Percentiles rank a stretch among this genome's conserved stretches.
Evolutionary conservation across 2,329 filamentous ascomycete genomes (phyloP).

Genomic region (Ophiostoma pallidulum): DNA sequence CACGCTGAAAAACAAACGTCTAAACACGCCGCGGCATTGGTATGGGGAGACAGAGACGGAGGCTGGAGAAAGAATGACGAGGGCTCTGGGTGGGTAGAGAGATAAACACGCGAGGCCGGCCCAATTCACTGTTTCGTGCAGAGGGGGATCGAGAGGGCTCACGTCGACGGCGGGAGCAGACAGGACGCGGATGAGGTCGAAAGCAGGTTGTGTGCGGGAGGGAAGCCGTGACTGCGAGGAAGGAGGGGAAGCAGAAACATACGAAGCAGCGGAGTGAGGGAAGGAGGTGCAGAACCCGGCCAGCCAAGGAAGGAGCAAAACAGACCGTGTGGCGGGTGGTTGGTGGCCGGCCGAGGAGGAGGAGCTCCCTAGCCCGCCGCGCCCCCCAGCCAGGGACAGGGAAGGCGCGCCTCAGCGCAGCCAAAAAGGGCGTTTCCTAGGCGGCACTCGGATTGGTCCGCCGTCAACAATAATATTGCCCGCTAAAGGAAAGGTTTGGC

Average conservation of each 20-base stretch:
- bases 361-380: conserved; percentile 4
- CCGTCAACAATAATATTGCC: conserved; percentile 19
- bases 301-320: conserved; percentile 6
- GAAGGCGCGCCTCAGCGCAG: conserved; percentile 12
- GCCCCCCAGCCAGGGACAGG: neutral
- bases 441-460: conserved; percentile 17
- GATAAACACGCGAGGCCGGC: conserved; percentile 11
- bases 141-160: too few species aligned
- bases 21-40: conserved; percentile 12
- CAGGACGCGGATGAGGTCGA: conserved; percentile 2
- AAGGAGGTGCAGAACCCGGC: neutral
- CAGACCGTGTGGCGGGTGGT: conserved; percentile 2
- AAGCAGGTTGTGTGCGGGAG: too few species aligned
- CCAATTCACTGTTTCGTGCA: too few species aligned
- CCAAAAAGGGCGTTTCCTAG: conserved; percentile 16
- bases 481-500: conserved; percentile 16
- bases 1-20: neutral
- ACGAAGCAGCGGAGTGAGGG: neutral
- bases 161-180: too few species aligned
- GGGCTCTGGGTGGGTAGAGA: neutral
- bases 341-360: conserved; percentile 4
- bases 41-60: conserved; percentile 6
- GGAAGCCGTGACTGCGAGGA: conserved; percentile 3
- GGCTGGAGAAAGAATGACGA: conserved; percentile 14
- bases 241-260: neutral